Base-by-base conservation (phyloP, 2,329 filamentous ascomycete species). In the Penicillium expansum region DNA sequence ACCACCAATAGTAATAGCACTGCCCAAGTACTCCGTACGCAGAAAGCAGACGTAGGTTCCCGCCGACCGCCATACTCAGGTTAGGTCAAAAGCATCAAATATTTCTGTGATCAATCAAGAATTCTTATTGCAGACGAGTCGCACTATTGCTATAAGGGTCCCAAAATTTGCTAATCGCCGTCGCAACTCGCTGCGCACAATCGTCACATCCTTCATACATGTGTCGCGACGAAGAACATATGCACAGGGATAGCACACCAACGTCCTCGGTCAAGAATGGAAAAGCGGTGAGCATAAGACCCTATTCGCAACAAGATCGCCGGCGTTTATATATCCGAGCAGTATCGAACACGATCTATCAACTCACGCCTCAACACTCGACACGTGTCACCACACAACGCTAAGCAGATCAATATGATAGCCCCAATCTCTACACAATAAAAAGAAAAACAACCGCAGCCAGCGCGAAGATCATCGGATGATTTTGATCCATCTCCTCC, bases 331-430 rank as follows among this genome's bases (percentile, higher is more conserved):
- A 47, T 41, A 37, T 16, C 55, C 5, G 22, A 44, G 37, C 18
- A 14, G 42, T 39, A 29, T 20, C 20, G n/a, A 48, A 55, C 18
- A 14, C 37, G 56, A 58, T 53, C 38, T 53, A 55, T 58, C 56
- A 42, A 52, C 27, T 44, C 10, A 4, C 45, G 5, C 14, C 33
- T 18, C 20, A 42, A 42, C 14, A 35, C 22, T 29, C 44, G 37
- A 55, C 44, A 41, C 37, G 48, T 51, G 48, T 51, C 48, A 32
- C 48, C 48, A 18, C 4, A 27, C 13, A 50, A 1, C n/a, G 13
- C 35, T 30, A 30, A 16, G 27, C 18, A 18, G 11, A 5, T 22
- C 13, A 29, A 29, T 18, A 18, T 29, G 32, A 48, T 39, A 35
- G 18, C 35, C 29, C 16, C 14, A 13, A 39, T 16, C 5, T 18